phyloP scores from a whole-genome alignment of 768 basidiomycete genomes.

The Glaciozyma antarctica region DNA sequence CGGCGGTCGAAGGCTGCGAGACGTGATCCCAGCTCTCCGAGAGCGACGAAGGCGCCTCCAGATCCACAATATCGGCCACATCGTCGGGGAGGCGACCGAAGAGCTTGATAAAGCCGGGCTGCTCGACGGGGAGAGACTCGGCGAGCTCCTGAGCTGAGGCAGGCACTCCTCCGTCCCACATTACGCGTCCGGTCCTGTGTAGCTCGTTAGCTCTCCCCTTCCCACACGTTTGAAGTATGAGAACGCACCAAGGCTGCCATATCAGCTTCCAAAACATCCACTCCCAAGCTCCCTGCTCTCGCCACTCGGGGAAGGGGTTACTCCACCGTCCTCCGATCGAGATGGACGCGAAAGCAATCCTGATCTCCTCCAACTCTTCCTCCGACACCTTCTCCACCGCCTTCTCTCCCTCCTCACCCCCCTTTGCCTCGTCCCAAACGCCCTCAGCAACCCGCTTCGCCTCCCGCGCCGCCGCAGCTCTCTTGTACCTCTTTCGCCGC shows the following conservation, averaged over 20 bases:
- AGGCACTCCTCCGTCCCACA: slow-evolving; percentile 34
- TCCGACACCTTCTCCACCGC: not conserved
- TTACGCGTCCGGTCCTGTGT: slow-evolving; percentile 21
- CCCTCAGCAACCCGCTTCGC: too few species aligned
- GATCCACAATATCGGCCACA: too few species aligned
- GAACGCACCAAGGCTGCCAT: not conserved
- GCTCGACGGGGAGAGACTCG: slow-evolving; percentile 34
- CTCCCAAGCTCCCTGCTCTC: slow-evolving; percentile 34
- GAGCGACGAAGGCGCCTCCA: not conserved
- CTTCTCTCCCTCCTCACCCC: not conserved
- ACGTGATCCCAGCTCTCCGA: not conserved
- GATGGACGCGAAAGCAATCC: slow-evolving; percentile 29
- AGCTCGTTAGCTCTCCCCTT: too few species aligned
- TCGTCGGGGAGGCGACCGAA: not conserved
- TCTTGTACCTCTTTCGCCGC: too few species aligned
- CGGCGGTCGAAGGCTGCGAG: slow-evolving; percentile 24
- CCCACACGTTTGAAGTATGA: too few species aligned
- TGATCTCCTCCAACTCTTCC: slow-evolving; percentile 1
- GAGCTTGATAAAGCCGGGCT: slow-evolving; percentile 29
- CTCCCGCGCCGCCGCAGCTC: too few species aligned
- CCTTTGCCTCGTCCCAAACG: too few species aligned
- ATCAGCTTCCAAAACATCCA: slow-evolving; percentile 14
- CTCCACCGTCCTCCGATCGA: slow-evolving; percentile 37
- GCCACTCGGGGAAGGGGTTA: slow-evolving; percentile 36
- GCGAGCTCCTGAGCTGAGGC: slow-evolving; percentile 33